These are phyloP conservation scores for Amaranthus tricolor DNA, from an alignment of 179 eudicot genomes.

Conservation along the genomic window DNA sequence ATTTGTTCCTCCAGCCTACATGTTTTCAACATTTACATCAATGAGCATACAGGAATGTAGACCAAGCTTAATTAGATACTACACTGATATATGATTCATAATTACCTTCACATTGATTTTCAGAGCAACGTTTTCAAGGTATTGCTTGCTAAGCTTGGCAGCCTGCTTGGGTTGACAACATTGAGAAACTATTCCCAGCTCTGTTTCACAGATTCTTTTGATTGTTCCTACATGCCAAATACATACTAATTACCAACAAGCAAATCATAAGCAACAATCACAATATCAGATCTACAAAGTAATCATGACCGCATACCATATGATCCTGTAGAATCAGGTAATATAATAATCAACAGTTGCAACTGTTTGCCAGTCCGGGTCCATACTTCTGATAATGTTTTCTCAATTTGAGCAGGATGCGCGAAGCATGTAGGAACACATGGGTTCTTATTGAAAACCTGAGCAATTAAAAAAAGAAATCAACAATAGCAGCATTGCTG, in stretches of 20 bases:
- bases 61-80: too few relatives aligned
- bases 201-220: conserved; percentile 21
- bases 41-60: neutral
- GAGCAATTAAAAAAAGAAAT: too few relatives aligned
- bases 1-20: conserved; percentile 55
- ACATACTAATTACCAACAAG: neutral
- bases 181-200: conserved; percentile 25
- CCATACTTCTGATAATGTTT: neutral
- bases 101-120: conserved; percentile 24
- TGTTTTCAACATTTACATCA: neutral
- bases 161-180: neutral
- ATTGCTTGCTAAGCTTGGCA: neutral
- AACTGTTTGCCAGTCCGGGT: neutral
- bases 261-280: neutral
- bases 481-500: neutral
- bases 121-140: conserved; percentile 11
- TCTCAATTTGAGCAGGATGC: neutral
- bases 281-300: neutral
- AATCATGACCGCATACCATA: conserved; percentile 6
- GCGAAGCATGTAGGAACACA: too few relatives aligned
- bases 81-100: neutral
- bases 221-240: conserved; percentile 11
- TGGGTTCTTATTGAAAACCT: too few relatives aligned
- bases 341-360: conserved; percentile 21
- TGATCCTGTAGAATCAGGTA: conserved; percentile 7